A percentile compares a stretch with the other conserved stretches of the same genome.
These are phyloP conservation scores for Cladosporium sp. DNA, from an alignment of 2,329 filamentous ascomycete species.

Conservation along the genomic window DNA sequence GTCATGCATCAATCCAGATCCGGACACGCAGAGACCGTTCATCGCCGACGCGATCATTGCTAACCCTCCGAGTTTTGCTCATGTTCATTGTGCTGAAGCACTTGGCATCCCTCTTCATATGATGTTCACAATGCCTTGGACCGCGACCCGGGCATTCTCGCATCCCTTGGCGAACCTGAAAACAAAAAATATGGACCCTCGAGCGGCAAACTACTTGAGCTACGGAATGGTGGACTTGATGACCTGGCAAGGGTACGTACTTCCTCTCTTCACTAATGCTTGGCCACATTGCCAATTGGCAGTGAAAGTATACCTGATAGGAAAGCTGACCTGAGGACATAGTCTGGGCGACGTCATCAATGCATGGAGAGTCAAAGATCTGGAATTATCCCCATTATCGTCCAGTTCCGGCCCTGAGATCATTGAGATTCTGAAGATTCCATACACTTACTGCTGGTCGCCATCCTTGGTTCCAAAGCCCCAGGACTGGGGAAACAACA, in stretches of 20 bases:
- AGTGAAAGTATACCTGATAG: no score
- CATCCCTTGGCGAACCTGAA: constrained; percentile 78
- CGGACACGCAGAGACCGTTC: constrained; percentile 58
- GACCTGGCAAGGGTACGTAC: constrained; percentile 45
- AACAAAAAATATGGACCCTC: constrained; percentile 65
- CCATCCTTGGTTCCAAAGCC: neutral
- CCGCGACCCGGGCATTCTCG: constrained; percentile 74
- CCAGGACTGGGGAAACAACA: neutral
- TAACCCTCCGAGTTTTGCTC: constrained; percentile 70
- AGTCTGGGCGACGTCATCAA: constrained; percentile 72
- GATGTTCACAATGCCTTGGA: constrained; percentile 96
- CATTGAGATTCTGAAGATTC: neutral
- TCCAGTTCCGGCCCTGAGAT: constrained; percentile 65
- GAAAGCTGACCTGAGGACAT: no score
- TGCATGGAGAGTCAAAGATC: constrained; percentile 60
- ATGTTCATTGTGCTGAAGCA: constrained; percentile 69
- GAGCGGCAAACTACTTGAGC: constrained; percentile 71
- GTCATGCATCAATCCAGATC: constrained; percentile 22
- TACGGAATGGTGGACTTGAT: constrained; percentile 83
- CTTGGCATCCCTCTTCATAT: constrained; percentile 70
- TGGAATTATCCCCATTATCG: constrained; percentile 68
- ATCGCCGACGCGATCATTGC: constrained; percentile 76
- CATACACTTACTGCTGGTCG: constrained; percentile 34
- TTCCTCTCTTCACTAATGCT: no score
- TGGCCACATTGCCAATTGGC: no score